Percentiles rank a stretch among this genome's conserved stretches.
phyloP scores from a whole-genome alignment of 805 yeast species.

The Candida qinlingensis region DNA sequence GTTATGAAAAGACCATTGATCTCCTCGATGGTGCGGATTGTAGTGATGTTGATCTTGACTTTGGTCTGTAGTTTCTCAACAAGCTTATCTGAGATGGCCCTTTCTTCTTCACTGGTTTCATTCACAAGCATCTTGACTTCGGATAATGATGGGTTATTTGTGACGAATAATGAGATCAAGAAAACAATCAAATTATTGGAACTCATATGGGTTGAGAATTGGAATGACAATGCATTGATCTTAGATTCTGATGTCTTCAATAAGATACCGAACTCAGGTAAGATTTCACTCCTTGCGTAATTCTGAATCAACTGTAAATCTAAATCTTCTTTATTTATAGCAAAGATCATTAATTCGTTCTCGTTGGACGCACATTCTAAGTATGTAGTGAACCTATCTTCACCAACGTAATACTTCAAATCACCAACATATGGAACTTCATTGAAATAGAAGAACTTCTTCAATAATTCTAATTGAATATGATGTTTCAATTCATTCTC shows the following conservation, averaged over 20 bases:
- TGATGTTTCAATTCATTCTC: constrained; percentile 18
- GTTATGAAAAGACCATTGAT: constrained; percentile 7
- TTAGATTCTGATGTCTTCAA: constrained; percentile 4
- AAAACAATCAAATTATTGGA: constrained; percentile 7
- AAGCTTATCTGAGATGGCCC: background rate
- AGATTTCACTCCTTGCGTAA: constrained; percentile 3
- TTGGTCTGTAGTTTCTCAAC: constrained; percentile 1
- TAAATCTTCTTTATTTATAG: constrained; percentile 10
- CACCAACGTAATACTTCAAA: constrained; percentile 54
- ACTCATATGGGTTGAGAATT: background rate
- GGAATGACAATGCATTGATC: constrained; percentile 3
- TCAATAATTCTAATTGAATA: constrained; percentile 28
- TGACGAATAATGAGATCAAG: constrained; percentile 3
- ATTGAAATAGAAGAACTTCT: constrained; percentile 31
- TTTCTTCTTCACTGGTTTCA: background rate
- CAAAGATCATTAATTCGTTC: constrained; percentile 20
- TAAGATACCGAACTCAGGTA: constrained; percentile 9
- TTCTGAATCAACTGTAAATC: constrained; percentile 5
- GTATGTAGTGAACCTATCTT: constrained; percentile 61
- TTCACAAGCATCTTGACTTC: constrained; percentile 1
- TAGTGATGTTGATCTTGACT: background rate
- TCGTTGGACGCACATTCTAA: constrained; percentile 68
- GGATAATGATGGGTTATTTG: constrained; percentile 3
- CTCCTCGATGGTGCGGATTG: background rate
- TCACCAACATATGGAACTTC: constrained; percentile 69